Conservation (phyloP, 106 monocot genomes). For the Alisma plantagoaquatica region DNA sequence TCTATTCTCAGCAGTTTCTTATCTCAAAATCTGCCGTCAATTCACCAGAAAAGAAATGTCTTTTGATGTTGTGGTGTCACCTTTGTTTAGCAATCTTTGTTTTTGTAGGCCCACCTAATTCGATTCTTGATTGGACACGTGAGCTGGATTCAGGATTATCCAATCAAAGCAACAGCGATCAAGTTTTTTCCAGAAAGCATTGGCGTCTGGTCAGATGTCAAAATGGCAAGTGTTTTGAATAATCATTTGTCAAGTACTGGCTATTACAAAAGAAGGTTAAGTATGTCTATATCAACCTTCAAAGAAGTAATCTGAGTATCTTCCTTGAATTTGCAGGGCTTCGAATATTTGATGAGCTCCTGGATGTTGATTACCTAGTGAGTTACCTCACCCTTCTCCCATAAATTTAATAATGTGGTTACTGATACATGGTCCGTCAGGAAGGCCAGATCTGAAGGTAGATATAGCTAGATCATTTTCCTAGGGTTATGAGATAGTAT, state of each 20-base stretch:
- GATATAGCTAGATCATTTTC: too few relatives aligned
- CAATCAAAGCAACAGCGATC: constrained; percentile 27
- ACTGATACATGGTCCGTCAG: too few relatives aligned
- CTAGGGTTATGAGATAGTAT: too few relatives aligned
- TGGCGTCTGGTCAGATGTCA: constrained; percentile 82
- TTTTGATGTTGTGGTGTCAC: too few relatives aligned
- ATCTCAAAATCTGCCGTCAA: too few relatives aligned
- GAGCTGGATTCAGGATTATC: too few relatives aligned
- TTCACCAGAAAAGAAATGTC: too few relatives aligned
- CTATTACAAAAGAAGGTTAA: background rate
- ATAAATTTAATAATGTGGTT: too few relatives aligned
- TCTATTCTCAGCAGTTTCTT: background rate
- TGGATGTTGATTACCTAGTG: constrained; percentile 72
- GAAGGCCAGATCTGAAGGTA: too few relatives aligned
- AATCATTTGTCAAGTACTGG: too few relatives aligned
- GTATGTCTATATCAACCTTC: background rate
- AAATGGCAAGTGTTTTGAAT: constrained; percentile 74
- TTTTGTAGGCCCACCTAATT: constrained; percentile 52
- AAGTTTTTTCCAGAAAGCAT: constrained; percentile 58
- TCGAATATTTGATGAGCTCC: constrained; percentile 78
- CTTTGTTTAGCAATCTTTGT: background rate
- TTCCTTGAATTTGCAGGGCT: constrained; percentile 37
- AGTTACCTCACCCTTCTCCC: too few relatives aligned
- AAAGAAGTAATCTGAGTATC: background rate
- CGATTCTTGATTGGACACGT: constrained; percentile 70